phyloP scores from a whole-genome alignment of 2,329 filamentous ascomycete genomes.

The Neopestalotiopsis clavispora region DNA sequence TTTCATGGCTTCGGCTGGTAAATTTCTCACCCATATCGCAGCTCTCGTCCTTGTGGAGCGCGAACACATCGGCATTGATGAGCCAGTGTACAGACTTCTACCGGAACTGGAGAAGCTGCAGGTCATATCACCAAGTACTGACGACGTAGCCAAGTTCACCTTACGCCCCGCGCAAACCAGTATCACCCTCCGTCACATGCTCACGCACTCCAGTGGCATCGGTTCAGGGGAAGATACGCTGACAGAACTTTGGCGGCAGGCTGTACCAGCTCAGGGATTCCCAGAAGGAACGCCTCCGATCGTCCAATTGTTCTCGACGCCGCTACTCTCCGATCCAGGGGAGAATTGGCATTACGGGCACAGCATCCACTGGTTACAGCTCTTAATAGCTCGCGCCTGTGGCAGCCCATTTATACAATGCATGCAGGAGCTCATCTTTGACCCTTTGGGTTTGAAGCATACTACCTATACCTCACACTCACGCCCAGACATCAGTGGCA shows the following conservation, averaged over 20 bases:
- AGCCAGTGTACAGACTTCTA: constrained; percentile 46
- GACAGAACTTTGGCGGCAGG: constrained; percentile 4
- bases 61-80: constrained; percentile 48
- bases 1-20: constrained; percentile 24
- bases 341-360: constrained; percentile 46
- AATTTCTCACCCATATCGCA: constrained; percentile 52
- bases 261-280: not conserved
- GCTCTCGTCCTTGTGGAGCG: constrained; percentile 52
- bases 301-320: constrained; percentile 35
- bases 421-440: constrained; percentile 27
- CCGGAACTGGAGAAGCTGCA: constrained; percentile 48
- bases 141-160: constrained; percentile 24
- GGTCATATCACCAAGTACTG: constrained; percentile 47
- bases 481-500: constrained; percentile 24
- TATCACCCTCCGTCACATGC: constrained; percentile 50
- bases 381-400: constrained; percentile 35
- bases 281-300: constrained; percentile 12
- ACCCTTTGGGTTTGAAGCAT: constrained; percentile 23
- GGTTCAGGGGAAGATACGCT: constrained; percentile 39
- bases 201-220: constrained; percentile 51
- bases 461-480: constrained; percentile 27
- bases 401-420: constrained; percentile 25
- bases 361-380: constrained; percentile 46
- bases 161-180: constrained; percentile 20
- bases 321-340: constrained; percentile 50